Evolutionary conservation across 1,139 yeast species (phyloP), one percentile per base, ranked within the genome.

Genomic region (Suhomyces terraborum): DNA sequence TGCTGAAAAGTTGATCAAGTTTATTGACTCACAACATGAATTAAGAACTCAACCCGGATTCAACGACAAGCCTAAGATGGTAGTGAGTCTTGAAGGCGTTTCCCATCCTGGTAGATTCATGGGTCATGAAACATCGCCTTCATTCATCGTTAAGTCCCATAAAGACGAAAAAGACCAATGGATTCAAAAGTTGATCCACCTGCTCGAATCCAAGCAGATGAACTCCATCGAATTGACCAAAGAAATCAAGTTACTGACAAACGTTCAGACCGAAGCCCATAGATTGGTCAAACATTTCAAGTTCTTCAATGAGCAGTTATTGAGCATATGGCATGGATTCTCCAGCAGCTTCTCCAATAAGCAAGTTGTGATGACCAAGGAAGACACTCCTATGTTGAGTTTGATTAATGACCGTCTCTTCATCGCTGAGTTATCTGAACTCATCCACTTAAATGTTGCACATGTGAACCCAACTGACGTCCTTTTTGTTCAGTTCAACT

Each of bases 391-490:
- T 14, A 32, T 37, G 23, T 35, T 64, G 37, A 54, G 55, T 32
- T 51, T 64, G 34, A 64, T 75, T 39, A 71, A 64, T 50, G 80
- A 77, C 51, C 65, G 68, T 47, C 50, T 61, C 20, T 77, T 71
- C 55, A 72, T 75, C 45, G 67, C 64, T 38, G 82, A 77, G 53
- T 55, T 77, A 45, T 60, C 74, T 30, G 78, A 75, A 55, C 63
- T 77, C 52, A 62, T 69, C 28, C 74, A 67, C 50, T 55, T 71
- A 32, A 43, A 40, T 30, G 32, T 29, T 13, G 22, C 40, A 6
- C 23, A 38, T 6, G 35, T 33, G 21, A 44, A 56, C 12, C 51
- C 58, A 13, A 45, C 48, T 6, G 69, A 64, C 42, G 47, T 55
- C 18, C 47, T 67, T 2, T 58, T 69, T 16, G 52, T 73, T 33